Evolutionary conservation across 2,329 filamentous ascomycete species (phyloP).

Genomic region (Didymella exigua): DNA sequence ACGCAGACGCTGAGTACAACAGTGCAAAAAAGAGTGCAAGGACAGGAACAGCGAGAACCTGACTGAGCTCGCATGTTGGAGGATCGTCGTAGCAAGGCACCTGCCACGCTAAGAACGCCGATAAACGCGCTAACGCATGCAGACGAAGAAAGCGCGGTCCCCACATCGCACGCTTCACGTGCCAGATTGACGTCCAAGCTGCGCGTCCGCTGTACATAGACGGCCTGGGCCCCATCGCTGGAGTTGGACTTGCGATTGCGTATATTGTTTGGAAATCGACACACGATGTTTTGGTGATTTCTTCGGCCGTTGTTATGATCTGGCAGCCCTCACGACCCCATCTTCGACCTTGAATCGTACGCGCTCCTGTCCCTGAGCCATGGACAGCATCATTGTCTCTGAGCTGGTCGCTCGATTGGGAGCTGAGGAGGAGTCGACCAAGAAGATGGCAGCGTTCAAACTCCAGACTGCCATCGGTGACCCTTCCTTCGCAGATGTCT

Average conservation of each 20-base stretch:
- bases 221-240: slow-evolving; percentile 9
- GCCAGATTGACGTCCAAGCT: slow-evolving; percentile 22
- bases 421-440: slow-evolving; percentile 80
- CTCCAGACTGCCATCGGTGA: slow-evolving; percentile 94
- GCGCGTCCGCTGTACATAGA: slow-evolving; percentile 21
- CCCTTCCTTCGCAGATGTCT: slow-evolving; percentile 93
- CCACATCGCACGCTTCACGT: slow-evolving; percentile 34
- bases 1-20: not conserved
- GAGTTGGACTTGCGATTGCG: slow-evolving; percentile 8
- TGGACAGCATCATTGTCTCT: slow-evolving; percentile 62
- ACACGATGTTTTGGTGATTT: slow-evolving; percentile 12
- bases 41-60: not conserved
- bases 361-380: slow-evolving; percentile 37
- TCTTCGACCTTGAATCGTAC: not conserved
- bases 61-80: slow-evolving; percentile 7
- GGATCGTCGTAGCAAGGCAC: slow-evolving; percentile 14
- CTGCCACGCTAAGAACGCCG: not conserved
- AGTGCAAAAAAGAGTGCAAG: slow-evolving; percentile 5
- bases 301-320: slow-evolving; percentile 22
- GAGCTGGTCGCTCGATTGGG: slow-evolving; percentile 65
- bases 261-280: slow-evolving; percentile 5
- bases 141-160: slow-evolving; percentile 10
- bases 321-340: slow-evolving; percentile 1
- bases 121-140: slow-evolving; percentile 1
- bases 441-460: slow-evolving; percentile 99